Evolutionary conservation across 176 grass and related monocot species (phyloP), one percentile per base, ranked within the genome.

Genomic region (Zizania latifolia): DNA sequence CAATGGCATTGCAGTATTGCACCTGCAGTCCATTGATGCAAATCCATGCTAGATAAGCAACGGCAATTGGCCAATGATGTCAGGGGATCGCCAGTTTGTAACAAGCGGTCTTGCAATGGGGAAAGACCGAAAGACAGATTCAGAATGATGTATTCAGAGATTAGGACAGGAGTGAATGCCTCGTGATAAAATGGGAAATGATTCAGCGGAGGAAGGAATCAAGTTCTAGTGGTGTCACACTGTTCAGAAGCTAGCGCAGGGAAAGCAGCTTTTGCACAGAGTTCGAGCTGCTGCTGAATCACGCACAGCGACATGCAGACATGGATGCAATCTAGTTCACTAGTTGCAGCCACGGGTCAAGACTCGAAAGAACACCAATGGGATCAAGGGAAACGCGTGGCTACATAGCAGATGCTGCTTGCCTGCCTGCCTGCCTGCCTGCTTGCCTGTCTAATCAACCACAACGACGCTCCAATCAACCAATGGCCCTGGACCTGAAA

Each of bases 191-290:
- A 64, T 3, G n/a, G 45, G 19, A 40, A 62, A 65, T 65, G 69
- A 74, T 82, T 54, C 34, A 30, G 22, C 17, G 11, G 8, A 40
- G 40, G 70, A 65, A 82, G 59, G 59, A 82, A 74, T 33, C 79
- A 53, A 81, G 27, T 28, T 53, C 23, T 29, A 62, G 15, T 59
- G 54, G 55, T 23, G 31, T 62, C 39, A 29, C 67, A 30, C 16
- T 16, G 22, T 63, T 63, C 57, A 63, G 68, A 54, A 14, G 17
- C 32, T n/a, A n/a, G n/a, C n/a, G n/a, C n/a, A n/a, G n/a, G n/a
- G n/a, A n/a, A n/a, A 24, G 29, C 28, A 62, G 30, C 8, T 30
- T 41, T 30, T 1, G 30, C 28, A 44, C 24, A 28, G 29, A 48
- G 62, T 29, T 40, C 2, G 0, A n/a, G 31, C 24, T 10, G 31